Base-by-base conservation (phyloP, 805 yeast species). In the Tetrapisispora iriomotensis region DNA sequence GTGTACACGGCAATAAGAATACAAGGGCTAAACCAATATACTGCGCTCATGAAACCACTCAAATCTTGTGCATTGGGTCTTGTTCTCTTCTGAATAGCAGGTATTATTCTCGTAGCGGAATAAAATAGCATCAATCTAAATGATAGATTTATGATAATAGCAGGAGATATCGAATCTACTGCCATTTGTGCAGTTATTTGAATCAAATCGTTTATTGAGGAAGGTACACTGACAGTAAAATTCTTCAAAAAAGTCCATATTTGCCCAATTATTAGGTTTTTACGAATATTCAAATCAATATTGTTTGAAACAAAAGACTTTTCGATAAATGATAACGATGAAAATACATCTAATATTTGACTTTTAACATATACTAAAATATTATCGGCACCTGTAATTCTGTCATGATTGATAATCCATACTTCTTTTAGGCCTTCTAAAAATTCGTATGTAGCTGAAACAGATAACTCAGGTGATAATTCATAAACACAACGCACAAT, bases 1-100 rank as follows among this genome's bases (percentile, higher is more conserved):
- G 97, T 86, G 64, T 92, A 92, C 43, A 92, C 95, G 0, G 96
- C 95, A 42, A 92, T 87, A 29, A 92, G 77, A 42, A 92, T 79
- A 61, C 96, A 85, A 2, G 97, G 97, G 27, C 95, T 82, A 60
- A 84, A 90, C 25, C 95, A 79, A 56, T 88, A 87, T 23, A 87
- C 71, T 46, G 84, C 59, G 43, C 69, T 67, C 62, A 78, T 72
- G 19, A 39, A 22, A 8, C 37, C 29, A 28, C 35, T 15, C 17
- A 25, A 49, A 39, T 54, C 49, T 34, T 50, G 53, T 25, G 51
- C 39, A 38, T 53, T 54, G 29, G 40, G 40, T 37, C 42, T 46
- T 29, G 53, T 49, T 34, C 48, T 62, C 29, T 54, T 56, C 47
- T 71, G 77, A 42, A 83, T 62, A 9, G 80, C 77, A 2, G 98